These are phyloP conservation scores for Pseudonitzschia delicatissima DNA, from an alignment of 108 stramenopile genomes.

Conservation along the genomic window DNA sequence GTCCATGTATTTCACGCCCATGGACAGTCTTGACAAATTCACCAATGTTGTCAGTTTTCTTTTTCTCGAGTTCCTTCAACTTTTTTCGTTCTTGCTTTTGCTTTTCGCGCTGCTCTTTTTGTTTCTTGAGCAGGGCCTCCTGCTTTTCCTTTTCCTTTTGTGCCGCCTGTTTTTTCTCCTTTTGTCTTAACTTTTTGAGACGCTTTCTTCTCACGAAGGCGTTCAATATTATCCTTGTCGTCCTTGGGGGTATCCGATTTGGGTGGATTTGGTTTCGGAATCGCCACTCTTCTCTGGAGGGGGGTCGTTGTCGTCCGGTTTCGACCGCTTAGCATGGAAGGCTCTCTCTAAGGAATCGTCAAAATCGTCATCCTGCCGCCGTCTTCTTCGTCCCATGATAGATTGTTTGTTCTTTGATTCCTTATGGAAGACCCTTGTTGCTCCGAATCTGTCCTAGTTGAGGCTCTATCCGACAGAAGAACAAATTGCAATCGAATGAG, in stretches of 20 bases:
- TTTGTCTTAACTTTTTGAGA: background rate
- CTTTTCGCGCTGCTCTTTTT: constrained; percentile 31
- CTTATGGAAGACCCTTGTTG: too few species aligned
- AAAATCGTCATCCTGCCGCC: background rate
- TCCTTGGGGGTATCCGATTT: background rate
- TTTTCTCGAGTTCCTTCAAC: constrained; percentile 9
- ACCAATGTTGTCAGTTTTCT: background rate
- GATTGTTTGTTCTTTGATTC: background rate
- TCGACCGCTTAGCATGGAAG: constrained; percentile 5
- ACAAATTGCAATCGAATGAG: too few species aligned
- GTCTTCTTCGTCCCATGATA: constrained; percentile 11
- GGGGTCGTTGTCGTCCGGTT: background rate
- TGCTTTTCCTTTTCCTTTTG: constrained; percentile 26
- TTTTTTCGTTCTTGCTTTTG: constrained; percentile 21
- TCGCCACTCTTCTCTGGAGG: background rate
- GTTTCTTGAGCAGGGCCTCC: constrained; percentile 13
- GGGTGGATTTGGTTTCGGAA: background rate
- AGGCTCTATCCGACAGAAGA: too few species aligned
- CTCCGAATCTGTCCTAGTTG: too few species aligned
- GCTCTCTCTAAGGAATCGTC: constrained; percentile 3
- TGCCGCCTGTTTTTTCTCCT: constrained; percentile 2
- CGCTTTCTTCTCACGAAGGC: background rate
- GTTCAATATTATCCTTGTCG: constrained; percentile 2
- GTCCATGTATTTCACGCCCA: constrained; percentile 48
- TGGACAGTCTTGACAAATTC: constrained; percentile 11